Base-by-base conservation (phyloP, 768 basidiomycete species). In the Tremella fuciformis region DNA sequence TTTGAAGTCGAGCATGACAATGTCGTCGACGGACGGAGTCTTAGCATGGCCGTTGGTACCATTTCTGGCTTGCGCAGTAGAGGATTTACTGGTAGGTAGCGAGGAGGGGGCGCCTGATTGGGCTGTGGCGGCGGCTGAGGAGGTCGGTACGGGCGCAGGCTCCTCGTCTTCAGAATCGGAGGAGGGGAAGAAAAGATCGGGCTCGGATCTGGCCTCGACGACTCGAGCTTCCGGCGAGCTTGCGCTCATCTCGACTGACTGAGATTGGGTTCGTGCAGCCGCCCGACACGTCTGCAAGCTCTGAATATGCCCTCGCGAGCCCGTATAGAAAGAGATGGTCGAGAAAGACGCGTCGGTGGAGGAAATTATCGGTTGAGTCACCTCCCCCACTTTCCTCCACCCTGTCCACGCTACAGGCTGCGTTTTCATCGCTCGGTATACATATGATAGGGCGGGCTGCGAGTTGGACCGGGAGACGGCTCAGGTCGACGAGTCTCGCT, bases 161-260 rank as follows among this genome's bases (percentile, higher is more conserved):
- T 64, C 59, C 18, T 69, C 67, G n/a, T 66, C 68, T 48, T 73
- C 71, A 9, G 65, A 67, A 52, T 67, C 66, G 19, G 63, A 64
- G 13, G 58, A 54, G 9, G 71, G 71, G 52, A 73, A 73, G 64
- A 73, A 73, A 34, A 73, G 64, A 59, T 69, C 71, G 54, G 70
- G 70, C 46, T 68, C 68, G 13, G 62, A 62, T 62, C 58, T 57
- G 24, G 59, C 46, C 26, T 29, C 4, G 22, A 51, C 9, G 44
- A 34, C 13, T 48, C 49, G 16, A 50, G 19, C 55, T 52, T 58
- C 1, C 26, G 50, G 49, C 34, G 56, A 41, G 29, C 29, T 34
- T 34, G 29, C 29, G 29, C 29, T 34, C 29, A 34, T 34, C 29
- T 34, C 29, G 29, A 11, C 4, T 11, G 29, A 34, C 11, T 34